phyloP scores from a whole-genome alignment of 1,284 basidiomycete genomes.

The Heterobasidion irregulare region DNA sequence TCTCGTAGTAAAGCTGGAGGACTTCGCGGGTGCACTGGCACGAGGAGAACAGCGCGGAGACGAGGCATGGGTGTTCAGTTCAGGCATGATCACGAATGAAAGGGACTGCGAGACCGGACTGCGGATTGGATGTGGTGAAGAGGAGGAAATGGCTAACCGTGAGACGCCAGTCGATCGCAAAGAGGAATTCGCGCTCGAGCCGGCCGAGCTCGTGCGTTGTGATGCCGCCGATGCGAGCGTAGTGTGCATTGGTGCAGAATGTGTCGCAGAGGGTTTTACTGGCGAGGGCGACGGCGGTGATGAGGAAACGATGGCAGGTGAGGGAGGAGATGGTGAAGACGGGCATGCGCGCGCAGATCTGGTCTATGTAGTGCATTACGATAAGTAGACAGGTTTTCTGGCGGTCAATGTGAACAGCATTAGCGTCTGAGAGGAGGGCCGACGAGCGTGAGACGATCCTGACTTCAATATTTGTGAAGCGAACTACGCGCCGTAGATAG shows the following conservation, averaged over 20 bases:
- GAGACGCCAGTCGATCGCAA: constrained; percentile 85
- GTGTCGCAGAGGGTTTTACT: constrained; percentile 90
- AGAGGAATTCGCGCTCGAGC: constrained; percentile 87
- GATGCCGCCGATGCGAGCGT: constrained; percentile 92
- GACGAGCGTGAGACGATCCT: constrained; percentile 1
- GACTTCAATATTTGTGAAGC: constrained; percentile 90
- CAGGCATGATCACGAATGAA: not conserved
- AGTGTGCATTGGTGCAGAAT: constrained; percentile 88
- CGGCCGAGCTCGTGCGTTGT: constrained; percentile 84
- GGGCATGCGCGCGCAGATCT: constrained; percentile 80
- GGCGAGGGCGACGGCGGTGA: constrained; percentile 80
- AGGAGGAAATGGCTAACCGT: constrained; percentile 53
- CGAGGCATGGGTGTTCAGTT: not conserved
- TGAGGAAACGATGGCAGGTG: constrained; percentile 93
- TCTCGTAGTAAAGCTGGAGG: constrained; percentile 79
- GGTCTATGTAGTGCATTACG: constrained; percentile 90
- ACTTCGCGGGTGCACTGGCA: constrained; percentile 69
- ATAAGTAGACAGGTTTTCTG: constrained; percentile 87
- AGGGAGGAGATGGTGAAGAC: constrained; percentile 87
- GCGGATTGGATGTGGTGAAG: not conserved
- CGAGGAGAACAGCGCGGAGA: too few relatives aligned
- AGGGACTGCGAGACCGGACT: constrained; percentile 2
- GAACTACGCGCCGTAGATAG: constrained; percentile 86
- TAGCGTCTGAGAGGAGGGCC: constrained; percentile 1
- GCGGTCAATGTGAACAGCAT: not conserved